Evolutionary conservation across 768 basidiomycete species (phyloP), one percentile per base, ranked within the genome.

Genomic region (Phlegmacium glaucopus): DNA sequence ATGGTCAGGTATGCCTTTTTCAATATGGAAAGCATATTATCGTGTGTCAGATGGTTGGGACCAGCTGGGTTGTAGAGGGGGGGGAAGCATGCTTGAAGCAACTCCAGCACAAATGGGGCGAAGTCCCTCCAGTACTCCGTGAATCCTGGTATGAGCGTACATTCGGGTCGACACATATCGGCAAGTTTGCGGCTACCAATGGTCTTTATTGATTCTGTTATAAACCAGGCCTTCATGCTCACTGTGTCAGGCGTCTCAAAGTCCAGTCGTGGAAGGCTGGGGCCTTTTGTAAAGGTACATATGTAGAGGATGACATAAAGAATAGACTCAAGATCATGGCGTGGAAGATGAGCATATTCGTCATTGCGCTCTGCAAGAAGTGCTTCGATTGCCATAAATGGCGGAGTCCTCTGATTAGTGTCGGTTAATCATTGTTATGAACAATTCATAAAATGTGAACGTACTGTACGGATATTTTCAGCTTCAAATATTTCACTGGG

Each of bases 321-420:
- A 15, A 48, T 39, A 3, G 12, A 35, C 17, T 48, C 39, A 18
- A 48, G 35, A 34, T 48, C 47, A 27, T 48, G 47, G 29, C 47
- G 29, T 22, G 47, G 11, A 42, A 15, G 28, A 42, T 48, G 40
- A 18, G 10, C 32, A 30, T 35, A 48, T 22, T 22, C 22, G 5
- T 22, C 22, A 10, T 10, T 35, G 1, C 7, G 13, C n/a, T 39
- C 17, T 13, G 39, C 7, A 6, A 34, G 26, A 30, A 48, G 27
- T 15, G 47, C 16, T 30, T 42, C 47, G 9, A 48, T 13, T 25
- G 47, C 39, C 40, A 48, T 48, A 30, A 48, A 48, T 11, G 47
- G 47, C 18, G 34, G 25, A 13, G 47, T 48, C 25, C 47, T 39
- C 47, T 48, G 17, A 22, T 4, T 34, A 47, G 1, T 47, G 29